These are phyloP conservation scores for Kluyveromyces marxianus DNA, from an alignment of 1,139 yeast species.

Conservation along the genomic window DNA sequence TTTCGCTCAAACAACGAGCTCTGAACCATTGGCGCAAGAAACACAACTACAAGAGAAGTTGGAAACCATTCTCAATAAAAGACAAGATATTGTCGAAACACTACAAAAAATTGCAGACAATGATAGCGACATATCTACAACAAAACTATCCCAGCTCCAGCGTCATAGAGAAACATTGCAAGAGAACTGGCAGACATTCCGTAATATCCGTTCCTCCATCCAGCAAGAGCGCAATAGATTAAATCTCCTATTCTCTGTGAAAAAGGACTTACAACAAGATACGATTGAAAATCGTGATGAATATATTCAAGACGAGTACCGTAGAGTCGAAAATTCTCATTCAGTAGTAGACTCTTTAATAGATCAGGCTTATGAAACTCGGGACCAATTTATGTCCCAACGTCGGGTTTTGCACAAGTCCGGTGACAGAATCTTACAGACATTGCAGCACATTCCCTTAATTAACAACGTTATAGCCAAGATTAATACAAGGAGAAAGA, in stretches of 20 bases:
- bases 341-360: conserved; percentile 71
- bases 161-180: conserved; percentile 72
- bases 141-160: conserved; percentile 72
- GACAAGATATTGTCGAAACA: conserved; percentile 37
- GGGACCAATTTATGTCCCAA: conserved; percentile 77
- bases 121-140: conserved; percentile 53
- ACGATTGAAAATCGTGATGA: conserved; percentile 41
- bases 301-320: conserved; percentile 71
- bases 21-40: conserved; percentile 44
- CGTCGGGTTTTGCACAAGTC: conserved; percentile 57
- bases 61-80: conserved; percentile 34
- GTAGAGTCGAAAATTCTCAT: conserved; percentile 67
- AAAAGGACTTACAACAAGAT: conserved; percentile 52
- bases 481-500: conserved; percentile 80
- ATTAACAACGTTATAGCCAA: conserved; percentile 65
- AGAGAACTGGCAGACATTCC: conserved; percentile 62
- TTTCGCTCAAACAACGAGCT: conserved; percentile 44
- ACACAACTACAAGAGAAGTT: conserved; percentile 36
- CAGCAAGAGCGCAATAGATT: conserved; percentile 69
- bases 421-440: conserved; percentile 52
- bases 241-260: conserved; percentile 66
- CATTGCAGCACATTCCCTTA: conserved; percentile 73
- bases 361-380: conserved; percentile 77
- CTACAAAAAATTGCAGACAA: conserved; percentile 44
- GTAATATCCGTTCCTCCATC: conserved; percentile 51